Conservation (phyloP, 768 basidiomycete species). For the Neoboletus subvelutipes region DNA sequence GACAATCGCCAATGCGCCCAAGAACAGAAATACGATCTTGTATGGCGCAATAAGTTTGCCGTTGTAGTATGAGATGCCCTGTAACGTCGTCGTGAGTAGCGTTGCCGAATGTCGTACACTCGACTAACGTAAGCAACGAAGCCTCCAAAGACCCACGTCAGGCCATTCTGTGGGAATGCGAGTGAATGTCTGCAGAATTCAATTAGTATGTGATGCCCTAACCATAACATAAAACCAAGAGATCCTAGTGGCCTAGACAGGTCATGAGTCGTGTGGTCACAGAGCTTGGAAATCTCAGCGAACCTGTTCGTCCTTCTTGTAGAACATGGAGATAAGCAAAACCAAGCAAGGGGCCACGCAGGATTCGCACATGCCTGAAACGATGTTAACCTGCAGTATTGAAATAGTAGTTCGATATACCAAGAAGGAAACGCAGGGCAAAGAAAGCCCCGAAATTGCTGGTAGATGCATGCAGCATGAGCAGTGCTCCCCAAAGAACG, state of each 20-base stretch:
- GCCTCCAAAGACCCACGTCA: slow-evolving; percentile 60
- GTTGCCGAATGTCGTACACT: background rate
- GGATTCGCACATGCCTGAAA: slow-evolving; percentile 62
- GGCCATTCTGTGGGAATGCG: slow-evolving; percentile 46
- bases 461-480: slow-evolving; percentile 60
- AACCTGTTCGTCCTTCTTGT: slow-evolving; percentile 66
- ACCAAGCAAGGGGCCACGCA: slow-evolving; percentile 65
- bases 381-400: background rate
- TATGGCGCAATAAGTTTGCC: slow-evolving; percentile 51
- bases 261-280: slow-evolving; percentile 3
- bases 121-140: slow-evolving; percentile 57
- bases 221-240: slow-evolving; percentile 72
- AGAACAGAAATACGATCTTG: slow-evolving; percentile 60
- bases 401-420: slow-evolving; percentile 28
- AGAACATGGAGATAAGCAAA: slow-evolving; percentile 64
- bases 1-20: slow-evolving; percentile 59
- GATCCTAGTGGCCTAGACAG: slow-evolving; percentile 49
- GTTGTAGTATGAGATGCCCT: slow-evolving; percentile 58
- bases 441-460: slow-evolving; percentile 63
- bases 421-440: slow-evolving; percentile 57
- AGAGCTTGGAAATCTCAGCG: background rate
- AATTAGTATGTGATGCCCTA: slow-evolving; percentile 3
- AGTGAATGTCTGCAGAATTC: background rate
- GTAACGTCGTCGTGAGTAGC: background rate
- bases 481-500: slow-evolving; percentile 54